phyloP scores from a whole-genome alignment of 2,329 filamentous ascomycete genomes.

The Xylariaceae sp. region DNA sequence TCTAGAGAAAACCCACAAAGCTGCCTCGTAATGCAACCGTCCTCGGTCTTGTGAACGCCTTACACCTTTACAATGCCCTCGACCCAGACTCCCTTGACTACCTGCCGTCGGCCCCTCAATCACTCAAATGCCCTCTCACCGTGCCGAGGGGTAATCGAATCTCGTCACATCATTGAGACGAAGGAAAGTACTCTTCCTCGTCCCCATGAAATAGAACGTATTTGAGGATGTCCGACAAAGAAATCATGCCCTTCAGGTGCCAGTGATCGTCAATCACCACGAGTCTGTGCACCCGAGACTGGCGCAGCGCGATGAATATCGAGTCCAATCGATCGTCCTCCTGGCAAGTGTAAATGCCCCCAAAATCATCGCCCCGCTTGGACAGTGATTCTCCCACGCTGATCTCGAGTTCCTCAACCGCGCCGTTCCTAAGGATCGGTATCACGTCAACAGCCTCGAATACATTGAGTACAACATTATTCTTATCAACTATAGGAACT shows the following conservation, averaged over 20 bases:
- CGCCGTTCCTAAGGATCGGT: slow-evolving; percentile 89
- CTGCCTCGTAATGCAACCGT: slow-evolving; percentile 32
- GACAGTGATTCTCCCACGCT: slow-evolving; percentile 88
- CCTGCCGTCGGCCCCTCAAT: slow-evolving; percentile 20
- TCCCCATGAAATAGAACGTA: slow-evolving; percentile 87
- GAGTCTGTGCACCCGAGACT: slow-evolving; percentile 90
- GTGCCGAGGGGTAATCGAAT: slow-evolving; percentile 18
- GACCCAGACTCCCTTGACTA: slow-evolving; percentile 22
- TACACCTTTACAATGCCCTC: slow-evolving; percentile 41
- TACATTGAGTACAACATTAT: slow-evolving; percentile 83
- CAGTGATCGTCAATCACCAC: slow-evolving; percentile 92
- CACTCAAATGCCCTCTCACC: slow-evolving; percentile 11
- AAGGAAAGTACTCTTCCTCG: slow-evolving; percentile 55
- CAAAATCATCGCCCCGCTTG: slow-evolving; percentile 87
- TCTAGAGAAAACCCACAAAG: slow-evolving; percentile 33
- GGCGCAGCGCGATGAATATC: slow-evolving; percentile 95
- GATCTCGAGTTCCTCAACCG: slow-evolving; percentile 87
- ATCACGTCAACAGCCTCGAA: slow-evolving; percentile 99
- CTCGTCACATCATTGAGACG: slow-evolving; percentile 21
- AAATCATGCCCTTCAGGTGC: slow-evolving; percentile 85
- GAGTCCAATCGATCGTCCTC: slow-evolving; percentile 90
- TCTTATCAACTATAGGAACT: slow-evolving; percentile 86
- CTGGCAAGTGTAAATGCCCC: slow-evolving; percentile 95
- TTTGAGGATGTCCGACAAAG: slow-evolving; percentile 93
- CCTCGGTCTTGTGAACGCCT: slow-evolving; percentile 40